Evolutionary conservation across 179 eudicot species (phyloP), one percentile per base, ranked within the genome.

Genomic region (Beta lomatogona): DNA sequence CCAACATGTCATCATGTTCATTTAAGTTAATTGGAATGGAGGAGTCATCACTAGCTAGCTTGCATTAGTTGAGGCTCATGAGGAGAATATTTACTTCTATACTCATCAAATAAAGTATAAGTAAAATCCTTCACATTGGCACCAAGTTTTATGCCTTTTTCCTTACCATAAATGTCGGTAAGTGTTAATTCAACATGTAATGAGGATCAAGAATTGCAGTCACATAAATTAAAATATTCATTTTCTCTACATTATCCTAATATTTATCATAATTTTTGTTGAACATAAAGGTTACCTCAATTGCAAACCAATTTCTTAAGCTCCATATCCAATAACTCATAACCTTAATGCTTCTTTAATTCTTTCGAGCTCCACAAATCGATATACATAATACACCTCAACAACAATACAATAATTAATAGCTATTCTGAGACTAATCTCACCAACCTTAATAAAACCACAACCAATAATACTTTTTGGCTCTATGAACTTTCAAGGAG

Each of bases 191-290:
- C 75, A 10, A 71, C 75, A 71, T 22, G 44, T 9, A 21, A 19
- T 53, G 76, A 19, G 80, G 80, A 45, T 82, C 76, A 18, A 76
- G 61, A 41, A 68, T 9, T 0, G 31, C 28, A 44, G 0, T 71
- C 9, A 76, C 31, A 44, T 36, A 76, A 13, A 82, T 11, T 28
- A 76, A 6, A 0, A 57, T 45, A 82, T 76, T 82, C 45, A 55
- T 53, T 59, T 76, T 82, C 15, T 67, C 44, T 3, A 25, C 14
- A 54, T 74, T 55, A 3, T 65, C 75, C 75, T 74, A 74, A 18
- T 16, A 46, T 46, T 46, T 46, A 46, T 46, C 50, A 46, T 46
- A 46, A 28, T 8, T n/a, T n/a, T n/a, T 28, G 31, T 1, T 28
- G 31, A 28, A 28, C 31, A 28, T 28, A 28, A 28, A 28, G 1